These are phyloP conservation scores for Acacia melanoxylon DNA, from an alignment of 306 rosid species.

Conservation along the genomic window DNA sequence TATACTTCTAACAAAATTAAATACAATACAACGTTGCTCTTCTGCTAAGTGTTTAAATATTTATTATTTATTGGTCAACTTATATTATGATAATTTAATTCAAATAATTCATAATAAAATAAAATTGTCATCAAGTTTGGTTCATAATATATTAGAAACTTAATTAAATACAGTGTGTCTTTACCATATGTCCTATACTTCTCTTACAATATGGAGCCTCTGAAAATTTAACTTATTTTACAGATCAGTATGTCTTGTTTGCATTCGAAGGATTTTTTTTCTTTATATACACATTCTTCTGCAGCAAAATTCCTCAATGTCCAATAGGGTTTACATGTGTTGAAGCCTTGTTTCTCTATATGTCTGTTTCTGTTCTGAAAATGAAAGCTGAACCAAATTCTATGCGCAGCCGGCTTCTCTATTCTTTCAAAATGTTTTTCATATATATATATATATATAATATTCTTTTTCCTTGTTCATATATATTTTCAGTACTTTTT, in stretches of 20 bases:
- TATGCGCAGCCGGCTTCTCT: conserved; percentile 43
- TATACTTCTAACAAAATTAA: no score
- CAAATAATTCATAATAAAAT: neutral
- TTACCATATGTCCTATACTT: neutral
- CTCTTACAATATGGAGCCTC: neutral
- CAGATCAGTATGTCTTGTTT: neutral
- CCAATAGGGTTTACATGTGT: neutral
- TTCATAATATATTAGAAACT: neutral
- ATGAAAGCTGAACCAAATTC: conserved; percentile 20
- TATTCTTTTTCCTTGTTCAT: conserved; percentile 29
- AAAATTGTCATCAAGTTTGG: neutral
- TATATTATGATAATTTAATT: neutral
- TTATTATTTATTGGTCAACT: neutral
- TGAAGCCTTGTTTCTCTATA: conserved; percentile 32
- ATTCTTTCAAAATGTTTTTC: neutral
- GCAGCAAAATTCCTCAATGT: neutral
- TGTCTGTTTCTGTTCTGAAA: conserved; percentile 4
- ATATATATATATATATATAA: no score
- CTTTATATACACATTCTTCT: neutral
- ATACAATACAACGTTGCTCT: neutral
- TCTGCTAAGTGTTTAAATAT: neutral
- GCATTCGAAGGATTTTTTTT: neutral
- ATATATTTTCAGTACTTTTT: conserved; percentile 28
- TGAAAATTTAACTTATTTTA: no score
- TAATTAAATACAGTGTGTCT: neutral